Evolutionary conservation across 768 basidiomycete genomes (phyloP), one percentile per base, ranked within the genome.

Genomic region (Imleria badia): DNA sequence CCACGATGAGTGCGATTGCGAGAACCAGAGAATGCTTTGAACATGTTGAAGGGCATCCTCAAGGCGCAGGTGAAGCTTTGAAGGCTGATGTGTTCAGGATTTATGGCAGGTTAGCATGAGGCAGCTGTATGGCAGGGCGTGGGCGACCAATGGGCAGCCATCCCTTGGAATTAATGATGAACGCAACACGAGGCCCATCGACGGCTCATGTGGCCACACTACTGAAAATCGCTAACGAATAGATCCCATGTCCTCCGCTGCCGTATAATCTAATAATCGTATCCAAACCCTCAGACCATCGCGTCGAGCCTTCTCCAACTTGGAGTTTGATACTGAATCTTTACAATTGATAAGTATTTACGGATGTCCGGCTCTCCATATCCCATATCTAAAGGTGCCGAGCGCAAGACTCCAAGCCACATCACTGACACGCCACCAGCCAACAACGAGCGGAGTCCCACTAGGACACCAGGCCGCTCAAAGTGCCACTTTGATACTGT

Each of bases 41-140:
- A 71, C 71, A 71, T 71, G 58, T 71, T 73, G 55, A 71, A 73
- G 56, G 69, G 69, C 69, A 71, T 71, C 52, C 67, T 69, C 64
- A 49, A 53, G 56, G 65, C 53, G 51, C 47, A 47, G 45, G 54
- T 46, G 51, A 59, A 54, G 59, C 44, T 26, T 59, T 54, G 48
- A 60, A 57, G 63, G 45, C 30, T 60, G 58, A 44, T 60, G 58
- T 31, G 56, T 57, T 56, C 40, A 47, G 69, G 46, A 65, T 64
- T 69, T 69, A 71, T 66, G 71, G 60, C 14, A 49, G 56, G 51
- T 49, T 35, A 44, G 50, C 69, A 71, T 51, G 69, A 65, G 69
- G 71, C 67, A 52, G 31, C 64, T 59, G 51, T 61, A 54, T 52
- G 76, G 74, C 51, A 48, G 67, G 70, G 80, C 76, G 60, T 49